Conservation (phyloP, 495 filamentous ascomycete genomes). For the Annulohypoxylon nitens region DNA sequence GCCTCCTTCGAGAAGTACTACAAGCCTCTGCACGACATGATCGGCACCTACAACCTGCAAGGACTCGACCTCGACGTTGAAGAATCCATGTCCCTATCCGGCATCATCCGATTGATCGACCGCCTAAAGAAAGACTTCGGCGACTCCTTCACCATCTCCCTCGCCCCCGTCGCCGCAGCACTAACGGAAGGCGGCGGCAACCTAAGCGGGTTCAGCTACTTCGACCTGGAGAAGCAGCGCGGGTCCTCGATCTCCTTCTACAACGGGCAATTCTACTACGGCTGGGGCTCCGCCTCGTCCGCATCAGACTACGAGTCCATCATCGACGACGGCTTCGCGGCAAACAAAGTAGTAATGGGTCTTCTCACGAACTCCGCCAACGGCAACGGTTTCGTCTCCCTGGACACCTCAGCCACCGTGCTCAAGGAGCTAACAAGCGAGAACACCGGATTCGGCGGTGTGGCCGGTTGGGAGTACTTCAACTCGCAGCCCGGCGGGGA, state of each 20-base stretch:
- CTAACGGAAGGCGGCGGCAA: conserved; percentile 67
- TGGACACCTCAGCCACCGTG: conserved; percentile 52
- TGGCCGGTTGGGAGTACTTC: conserved; percentile 93
- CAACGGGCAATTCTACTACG: conserved; percentile 85
- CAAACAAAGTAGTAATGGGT: conserved; percentile 75
- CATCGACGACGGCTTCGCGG: conserved; percentile 72
- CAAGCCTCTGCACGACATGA: conserved; percentile 68
- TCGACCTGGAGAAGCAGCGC: conserved; percentile 73
- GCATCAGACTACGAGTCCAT: conserved; percentile 74
- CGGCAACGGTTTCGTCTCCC: conserved; percentile 64
- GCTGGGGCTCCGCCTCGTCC: conserved; percentile 73
- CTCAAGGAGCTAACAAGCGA: conserved; percentile 54
- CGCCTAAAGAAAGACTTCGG: conserved; percentile 80
- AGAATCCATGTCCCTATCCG: conserved; percentile 78
- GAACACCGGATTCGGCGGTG: conserved; percentile 73
- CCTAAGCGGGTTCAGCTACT: conserved; percentile 82
- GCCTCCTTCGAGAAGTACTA: conserved; percentile 76
- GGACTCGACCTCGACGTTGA: conserved; percentile 90
- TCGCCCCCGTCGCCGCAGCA: conserved; percentile 84
- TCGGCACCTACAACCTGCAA: conserved; percentile 72
- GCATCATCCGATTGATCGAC: conserved; percentile 79
- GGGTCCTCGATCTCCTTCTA: conserved; percentile 81
- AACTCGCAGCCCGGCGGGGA: conserved; percentile 73
- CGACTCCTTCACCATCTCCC: conserved; percentile 75
- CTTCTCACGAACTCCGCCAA: conserved; percentile 81